Percentiles rank a stretch among this genome's conserved stretches.
phyloP scores from a whole-genome alignment of 306 rosid species.

The Luffa acutangula region DNA sequence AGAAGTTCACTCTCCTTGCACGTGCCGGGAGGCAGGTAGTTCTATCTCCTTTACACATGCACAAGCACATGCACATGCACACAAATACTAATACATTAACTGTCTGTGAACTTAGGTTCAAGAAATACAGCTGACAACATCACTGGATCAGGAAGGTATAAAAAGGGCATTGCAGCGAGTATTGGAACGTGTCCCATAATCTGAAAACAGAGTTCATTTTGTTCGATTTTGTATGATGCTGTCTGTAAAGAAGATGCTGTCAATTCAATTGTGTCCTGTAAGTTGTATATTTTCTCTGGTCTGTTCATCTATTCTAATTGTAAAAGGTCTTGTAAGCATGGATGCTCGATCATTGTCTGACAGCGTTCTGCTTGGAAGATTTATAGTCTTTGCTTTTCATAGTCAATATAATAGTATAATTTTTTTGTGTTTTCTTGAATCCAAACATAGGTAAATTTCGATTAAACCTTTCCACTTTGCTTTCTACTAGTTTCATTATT shows the following conservation, averaged over 20 bases:
- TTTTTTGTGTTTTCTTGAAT: background rate
- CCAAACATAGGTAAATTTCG: background rate
- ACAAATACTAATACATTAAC: background rate
- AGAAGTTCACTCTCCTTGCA: constrained; percentile 76
- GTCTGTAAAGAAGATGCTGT: constrained; percentile 7
- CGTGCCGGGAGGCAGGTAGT: constrained; percentile 93
- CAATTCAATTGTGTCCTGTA: background rate
- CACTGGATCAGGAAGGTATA: constrained; percentile 88
- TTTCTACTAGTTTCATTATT: background rate
- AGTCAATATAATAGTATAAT: background rate
- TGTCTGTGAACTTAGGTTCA: constrained; percentile 46
- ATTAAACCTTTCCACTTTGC: background rate
- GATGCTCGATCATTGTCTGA: background rate
- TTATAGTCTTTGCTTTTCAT: background rate
- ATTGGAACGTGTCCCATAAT: constrained; percentile 76
- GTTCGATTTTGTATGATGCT: constrained; percentile 1
- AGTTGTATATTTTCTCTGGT: constrained; percentile 6
- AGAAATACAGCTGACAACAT: constrained; percentile 68
- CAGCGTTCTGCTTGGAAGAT: background rate
- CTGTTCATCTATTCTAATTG: background rate
- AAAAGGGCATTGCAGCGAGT: constrained; percentile 83
- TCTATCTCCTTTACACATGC: background rate
- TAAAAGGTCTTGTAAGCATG: background rate
- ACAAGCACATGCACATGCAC: background rate
- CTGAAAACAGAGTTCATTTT: background rate